Evolutionary conservation across 2,329 filamentous ascomycete genomes (phyloP).

Genomic region (Pyricularia pennisetigena): DNA sequence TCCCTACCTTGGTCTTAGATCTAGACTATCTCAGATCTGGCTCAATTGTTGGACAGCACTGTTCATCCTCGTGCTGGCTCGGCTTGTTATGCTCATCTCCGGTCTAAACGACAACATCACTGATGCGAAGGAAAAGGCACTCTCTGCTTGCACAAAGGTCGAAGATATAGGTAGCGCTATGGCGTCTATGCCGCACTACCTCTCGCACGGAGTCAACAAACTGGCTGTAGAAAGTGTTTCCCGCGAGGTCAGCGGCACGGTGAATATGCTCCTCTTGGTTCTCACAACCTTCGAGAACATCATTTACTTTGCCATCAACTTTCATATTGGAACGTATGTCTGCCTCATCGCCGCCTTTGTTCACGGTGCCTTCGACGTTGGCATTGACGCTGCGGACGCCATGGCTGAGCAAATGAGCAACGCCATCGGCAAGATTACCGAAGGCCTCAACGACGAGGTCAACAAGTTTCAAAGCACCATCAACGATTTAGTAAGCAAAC

Average conservation of each 20-base stretch:
- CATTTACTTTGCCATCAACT: conserved; percentile 84
- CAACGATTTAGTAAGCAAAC: conserved; percentile 14
- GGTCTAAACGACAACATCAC: conserved; percentile 64
- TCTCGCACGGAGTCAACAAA: conserved; percentile 80
- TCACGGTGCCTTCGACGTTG: conserved; percentile 66
- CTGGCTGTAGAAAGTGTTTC: conserved; percentile 74
- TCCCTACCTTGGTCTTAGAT: conserved; percentile 84
- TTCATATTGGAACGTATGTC: conserved; percentile 81
- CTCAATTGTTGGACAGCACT: conserved; percentile 96
- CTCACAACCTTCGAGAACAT: conserved; percentile 79
- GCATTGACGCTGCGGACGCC: conserved; percentile 28
- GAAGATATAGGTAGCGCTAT: conserved; percentile 89
- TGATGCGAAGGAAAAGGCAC: conserved; percentile 69
- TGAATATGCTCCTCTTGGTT: conserved; percentile 66
- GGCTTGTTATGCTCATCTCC: conserved; percentile 66
- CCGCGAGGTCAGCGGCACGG: conserved; percentile 68
- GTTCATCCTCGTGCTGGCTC: conserved; percentile 72
- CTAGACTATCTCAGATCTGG: conserved; percentile 91
- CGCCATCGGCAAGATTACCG: conserved; percentile 39
- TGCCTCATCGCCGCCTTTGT: conserved; percentile 82
- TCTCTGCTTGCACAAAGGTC: conserved; percentile 83
- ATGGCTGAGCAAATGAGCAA: conserved; percentile 38
- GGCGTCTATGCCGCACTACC: conserved; percentile 97
- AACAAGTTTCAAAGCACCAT: conserved; percentile 17
- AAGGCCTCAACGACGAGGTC: conserved; percentile 46